A percentile compares a stretch with the other conserved stretches of the same genome.
Conservation (phyloP, 108 stramenopile species). For the Aureococcus anophagefferens region DNA sequence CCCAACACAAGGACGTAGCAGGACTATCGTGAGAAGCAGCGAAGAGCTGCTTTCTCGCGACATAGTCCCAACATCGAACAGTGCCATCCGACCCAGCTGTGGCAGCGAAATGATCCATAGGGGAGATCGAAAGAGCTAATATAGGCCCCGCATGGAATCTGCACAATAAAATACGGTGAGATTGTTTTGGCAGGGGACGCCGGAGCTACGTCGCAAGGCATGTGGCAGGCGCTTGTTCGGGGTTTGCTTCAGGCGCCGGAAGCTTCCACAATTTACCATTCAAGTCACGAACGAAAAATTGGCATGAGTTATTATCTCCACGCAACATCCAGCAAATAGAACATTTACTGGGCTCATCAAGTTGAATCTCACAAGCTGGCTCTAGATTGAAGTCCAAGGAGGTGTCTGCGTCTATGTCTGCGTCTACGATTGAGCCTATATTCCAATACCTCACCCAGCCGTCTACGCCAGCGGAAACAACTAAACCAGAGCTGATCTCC, state of each 20-base stretch:
- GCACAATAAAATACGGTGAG: background rate
- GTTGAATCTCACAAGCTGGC: conserved; percentile 5
- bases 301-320: too few species aligned
- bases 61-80: conserved; percentile 38
- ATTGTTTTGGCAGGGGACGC: too few species aligned
- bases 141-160: conserved; percentile 35
- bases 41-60: conserved; percentile 1
- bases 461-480: conserved; percentile 17
- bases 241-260: too few species aligned
- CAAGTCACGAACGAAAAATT: too few species aligned
- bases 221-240: too few species aligned
- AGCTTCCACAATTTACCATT: too few species aligned
- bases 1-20: too few species aligned
- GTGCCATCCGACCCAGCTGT: conserved; percentile 41
- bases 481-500: too few species aligned
- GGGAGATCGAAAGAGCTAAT: conserved; percentile 24
- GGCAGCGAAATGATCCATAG: conserved; percentile 29
- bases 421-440: conserved; percentile 12
- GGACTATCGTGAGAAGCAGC: too few species aligned
- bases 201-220: too few species aligned
- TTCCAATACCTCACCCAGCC: conserved; percentile 22
- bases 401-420: conserved; percentile 24
- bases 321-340: too few species aligned
- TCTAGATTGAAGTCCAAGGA: conserved; percentile 17
- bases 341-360: background rate